Conservation (phyloP, 306 rosid species). For the Prinsepia uniflora region DNA sequence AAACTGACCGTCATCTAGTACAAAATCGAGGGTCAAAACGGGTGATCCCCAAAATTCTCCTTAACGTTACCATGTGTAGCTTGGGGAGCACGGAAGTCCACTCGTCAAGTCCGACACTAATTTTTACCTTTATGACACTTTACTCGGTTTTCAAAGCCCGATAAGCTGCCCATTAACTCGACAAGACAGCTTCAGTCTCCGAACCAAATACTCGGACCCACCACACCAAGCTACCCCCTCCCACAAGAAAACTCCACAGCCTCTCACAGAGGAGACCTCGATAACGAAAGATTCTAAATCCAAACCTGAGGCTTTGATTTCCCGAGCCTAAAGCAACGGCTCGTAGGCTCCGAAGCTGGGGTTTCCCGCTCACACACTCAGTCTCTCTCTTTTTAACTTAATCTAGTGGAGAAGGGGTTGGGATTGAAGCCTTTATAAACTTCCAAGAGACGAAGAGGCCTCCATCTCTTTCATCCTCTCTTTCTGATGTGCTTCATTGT, state of each 20-base stretch:
- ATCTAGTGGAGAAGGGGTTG: slow-evolving; percentile 19
- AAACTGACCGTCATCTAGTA: too few species aligned
- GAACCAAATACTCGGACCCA: slow-evolving; percentile 27
- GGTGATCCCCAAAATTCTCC: background rate
- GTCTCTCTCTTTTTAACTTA: slow-evolving; percentile 26
- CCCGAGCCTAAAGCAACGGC: slow-evolving; percentile 24
- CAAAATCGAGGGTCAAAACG: slow-evolving; percentile 3
- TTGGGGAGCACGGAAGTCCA: slow-evolving; percentile 42
- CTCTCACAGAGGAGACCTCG: background rate
- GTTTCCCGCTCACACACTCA: slow-evolving; percentile 65
- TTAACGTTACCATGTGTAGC: slow-evolving; percentile 10
- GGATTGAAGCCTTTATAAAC: slow-evolving; percentile 6
- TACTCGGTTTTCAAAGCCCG: slow-evolving; percentile 39
- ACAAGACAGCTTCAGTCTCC: slow-evolving; percentile 23
- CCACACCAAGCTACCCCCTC: background rate
- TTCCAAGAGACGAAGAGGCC: background rate
- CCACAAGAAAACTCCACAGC: background rate
- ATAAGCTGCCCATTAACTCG: background rate
- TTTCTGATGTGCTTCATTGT: slow-evolving; percentile 6
- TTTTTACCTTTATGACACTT: slow-evolving; percentile 21
- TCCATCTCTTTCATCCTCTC: background rate
- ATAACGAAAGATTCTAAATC: background rate
- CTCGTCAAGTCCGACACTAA: background rate
- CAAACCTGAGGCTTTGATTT: slow-evolving; percentile 22
- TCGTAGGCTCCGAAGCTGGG: slow-evolving; percentile 2